phyloP scores from a whole-genome alignment of 768 basidiomycete genomes.

The Ephemerocybe angulata region DNA sequence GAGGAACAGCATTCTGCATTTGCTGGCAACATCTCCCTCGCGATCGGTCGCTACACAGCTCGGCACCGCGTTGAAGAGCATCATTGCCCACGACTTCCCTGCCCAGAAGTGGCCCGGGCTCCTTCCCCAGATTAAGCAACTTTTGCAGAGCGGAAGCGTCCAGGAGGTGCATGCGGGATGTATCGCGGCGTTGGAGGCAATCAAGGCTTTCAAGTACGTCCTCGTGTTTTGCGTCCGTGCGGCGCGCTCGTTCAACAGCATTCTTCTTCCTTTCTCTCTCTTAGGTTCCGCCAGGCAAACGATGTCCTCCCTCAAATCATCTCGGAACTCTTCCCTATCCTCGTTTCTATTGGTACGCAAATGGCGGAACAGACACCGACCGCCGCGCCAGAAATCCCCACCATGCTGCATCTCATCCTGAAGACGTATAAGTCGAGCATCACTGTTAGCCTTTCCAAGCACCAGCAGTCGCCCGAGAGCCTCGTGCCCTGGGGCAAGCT shows the following conservation, averaged over 20 bases:
- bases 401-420: constrained; percentile 81
- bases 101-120: constrained; percentile 63
- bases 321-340: constrained; percentile 63
- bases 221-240: neutral
- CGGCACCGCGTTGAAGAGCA: constrained; percentile 64
- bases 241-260: too few species aligned
- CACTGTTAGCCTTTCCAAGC: constrained; percentile 63
- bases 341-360: constrained; percentile 69
- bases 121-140: constrained; percentile 58
- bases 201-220: constrained; percentile 70
- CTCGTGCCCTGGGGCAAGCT: constrained; percentile 87
- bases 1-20: constrained; percentile 59
- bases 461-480: constrained; percentile 72
- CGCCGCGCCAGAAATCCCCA: constrained; percentile 69
- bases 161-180: constrained; percentile 79
- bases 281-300: constrained; percentile 65
- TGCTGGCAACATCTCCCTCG: constrained; percentile 66
- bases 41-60: constrained; percentile 73
- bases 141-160: constrained; percentile 62
- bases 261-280: neutral
- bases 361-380: constrained; percentile 64
- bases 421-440: constrained; percentile 86
- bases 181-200: constrained; percentile 70
- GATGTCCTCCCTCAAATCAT: constrained; percentile 59
- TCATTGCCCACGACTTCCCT: constrained; percentile 77